Base-by-base conservation (phyloP, 208 protist genomes). In the Plasmodiophora brassicae region DNA sequence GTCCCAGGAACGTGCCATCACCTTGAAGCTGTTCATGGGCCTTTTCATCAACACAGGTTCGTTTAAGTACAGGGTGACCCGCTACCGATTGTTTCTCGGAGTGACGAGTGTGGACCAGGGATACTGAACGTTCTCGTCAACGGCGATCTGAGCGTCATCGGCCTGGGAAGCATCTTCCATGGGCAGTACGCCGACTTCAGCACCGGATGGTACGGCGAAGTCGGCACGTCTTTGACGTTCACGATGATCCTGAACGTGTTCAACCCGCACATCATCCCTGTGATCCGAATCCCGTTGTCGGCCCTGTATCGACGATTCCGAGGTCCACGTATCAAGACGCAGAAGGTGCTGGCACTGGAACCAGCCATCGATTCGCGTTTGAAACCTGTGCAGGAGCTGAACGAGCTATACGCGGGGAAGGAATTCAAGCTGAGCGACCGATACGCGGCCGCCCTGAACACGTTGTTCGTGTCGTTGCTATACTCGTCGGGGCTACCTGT, bases 11-110 rank as follows among this genome's bases (percentile, higher is more conserved):
- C 65, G 65, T 5, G 65, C 65, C 14, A 78, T 78, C 5, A 78
- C 65, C 32, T 5, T 32, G 41, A 78, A 78, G 41, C 65, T 78
- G 14, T 36, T 78, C 14, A 32, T 78, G 32, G 65, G 14, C 14
- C 65, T 78, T 44, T 5, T 78, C 41, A 32, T 78, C n/a, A 78
- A 78, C 65, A 78, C 65, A 78, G 65, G 65, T 78, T n/a, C n/a
- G n/a, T n/a, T n/a, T n/a, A n/a, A n/a, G n/a, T n/a, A n/a, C n/a
- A n/a, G n/a, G n/a, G n/a, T n/a, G n/a, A n/a, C n/a, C n/a, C n/a
- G n/a, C n/a, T n/a, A n/a, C n/a, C n/a, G n/a, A n/a, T n/a, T n/a
- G n/a, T n/a, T n/a, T n/a, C n/a, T n/a, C n/a, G n/a, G n/a, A n/a
- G n/a, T n/a, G n/a, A n/a, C n/a, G n/a, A n/a, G n/a, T n/a, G n/a